Conservation (phyloP, 257 asterid species). For the Thymus mandschuricus region DNA sequence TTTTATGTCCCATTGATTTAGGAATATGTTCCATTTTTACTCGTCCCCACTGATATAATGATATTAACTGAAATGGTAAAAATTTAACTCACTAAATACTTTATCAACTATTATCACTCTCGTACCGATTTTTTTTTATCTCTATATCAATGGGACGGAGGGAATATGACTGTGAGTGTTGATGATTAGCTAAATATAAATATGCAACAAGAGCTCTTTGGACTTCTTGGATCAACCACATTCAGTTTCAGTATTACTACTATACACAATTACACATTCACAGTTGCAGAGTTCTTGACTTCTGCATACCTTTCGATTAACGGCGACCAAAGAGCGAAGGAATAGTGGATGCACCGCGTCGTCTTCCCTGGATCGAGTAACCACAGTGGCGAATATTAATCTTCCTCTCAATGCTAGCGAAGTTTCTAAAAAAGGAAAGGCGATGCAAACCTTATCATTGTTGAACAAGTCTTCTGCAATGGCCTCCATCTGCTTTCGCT, state of each 20-base stretch:
- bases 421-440: constrained; percentile 16
- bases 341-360: constrained; percentile 52
- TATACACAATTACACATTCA: background rate
- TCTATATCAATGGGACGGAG: too few relatives aligned
- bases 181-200: too few relatives aligned
- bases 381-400: constrained; percentile 9
- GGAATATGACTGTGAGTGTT: too few relatives aligned
- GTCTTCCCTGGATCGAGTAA: constrained; percentile 50
- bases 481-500: constrained; percentile 90
- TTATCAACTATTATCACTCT: too few relatives aligned
- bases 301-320: constrained; percentile 38
- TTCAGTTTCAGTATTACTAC: background rate
- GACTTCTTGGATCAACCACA: background rate
- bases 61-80: too few relatives aligned
- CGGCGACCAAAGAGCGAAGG: constrained; percentile 50
- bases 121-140: too few relatives aligned
- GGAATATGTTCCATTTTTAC: too few relatives aligned
- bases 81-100: too few relatives aligned
- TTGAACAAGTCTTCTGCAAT: constrained; percentile 90
- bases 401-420: background rate
- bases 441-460: constrained; percentile 62
- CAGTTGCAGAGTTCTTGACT: constrained; percentile 16
- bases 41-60: too few relatives aligned
- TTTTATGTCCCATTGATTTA: too few relatives aligned
- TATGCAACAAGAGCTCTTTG: background rate